These are phyloP conservation scores for Yamadazyma conglobata DNA, from an alignment of 1,139 yeast species.

Conservation along the genomic window DNA sequence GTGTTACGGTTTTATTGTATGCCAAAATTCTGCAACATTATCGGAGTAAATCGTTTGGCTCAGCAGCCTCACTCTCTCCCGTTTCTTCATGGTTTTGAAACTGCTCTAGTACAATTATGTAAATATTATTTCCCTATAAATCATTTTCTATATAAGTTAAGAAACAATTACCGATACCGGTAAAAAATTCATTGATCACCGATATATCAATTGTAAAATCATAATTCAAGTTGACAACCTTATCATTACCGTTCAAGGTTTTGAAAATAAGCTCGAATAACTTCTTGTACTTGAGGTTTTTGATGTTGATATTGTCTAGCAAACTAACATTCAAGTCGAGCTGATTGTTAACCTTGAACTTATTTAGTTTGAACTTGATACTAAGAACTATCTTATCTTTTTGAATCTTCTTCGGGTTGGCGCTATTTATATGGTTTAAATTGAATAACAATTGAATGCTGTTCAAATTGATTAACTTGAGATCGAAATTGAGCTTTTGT, in stretches of 20 bases:
- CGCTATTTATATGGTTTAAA: conserved; percentile 26
- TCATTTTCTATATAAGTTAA: conserved; percentile 14
- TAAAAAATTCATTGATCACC: conserved; percentile 20
- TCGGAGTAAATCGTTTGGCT: too few species aligned
- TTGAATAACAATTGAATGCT: conserved; percentile 32
- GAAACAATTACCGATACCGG: conserved; percentile 25
- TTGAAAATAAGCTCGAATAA: conserved; percentile 41
- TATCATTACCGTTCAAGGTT: conserved; percentile 24
- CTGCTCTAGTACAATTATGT: too few species aligned
- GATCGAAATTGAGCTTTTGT: conserved; percentile 30
- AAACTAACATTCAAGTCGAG: conserved; percentile 26
- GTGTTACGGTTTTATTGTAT: too few species aligned
- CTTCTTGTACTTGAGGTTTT: conserved; percentile 37
- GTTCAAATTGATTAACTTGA: conserved; percentile 31
- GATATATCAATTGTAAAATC: conserved; percentile 33
- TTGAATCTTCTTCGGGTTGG: conserved; percentile 29
- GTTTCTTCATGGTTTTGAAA: too few species aligned
- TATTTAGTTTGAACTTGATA: conserved; percentile 31
- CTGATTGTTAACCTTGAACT: conserved; percentile 20
- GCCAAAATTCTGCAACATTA: too few species aligned
- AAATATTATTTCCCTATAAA: too few species aligned
- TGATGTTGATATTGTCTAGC: conserved; percentile 37
- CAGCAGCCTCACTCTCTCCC: too few species aligned
- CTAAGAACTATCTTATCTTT: conserved; percentile 35
- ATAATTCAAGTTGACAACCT: conserved; percentile 36